These are phyloP conservation scores for Piloderma croceum DNA, from an alignment of 768 basidiomycete species.

Conservation along the genomic window DNA sequence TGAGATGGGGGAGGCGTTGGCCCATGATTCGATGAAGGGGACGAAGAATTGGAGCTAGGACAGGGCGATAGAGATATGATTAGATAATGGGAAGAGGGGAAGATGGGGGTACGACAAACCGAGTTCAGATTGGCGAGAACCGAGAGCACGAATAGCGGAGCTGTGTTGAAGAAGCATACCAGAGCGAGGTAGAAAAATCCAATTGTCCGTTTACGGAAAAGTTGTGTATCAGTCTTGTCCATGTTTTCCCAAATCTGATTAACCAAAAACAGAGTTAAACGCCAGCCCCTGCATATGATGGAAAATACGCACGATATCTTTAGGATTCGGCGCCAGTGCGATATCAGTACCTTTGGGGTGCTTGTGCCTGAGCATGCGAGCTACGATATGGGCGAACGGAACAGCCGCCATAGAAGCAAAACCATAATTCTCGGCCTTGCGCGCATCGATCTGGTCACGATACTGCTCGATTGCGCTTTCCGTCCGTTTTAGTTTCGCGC, in stretches of 20 bases:
- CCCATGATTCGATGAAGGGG: slow-evolving; percentile 71
- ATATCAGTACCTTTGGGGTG: slow-evolving; percentile 69
- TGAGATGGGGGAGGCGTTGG: slow-evolving; percentile 47
- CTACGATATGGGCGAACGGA: slow-evolving; percentile 84
- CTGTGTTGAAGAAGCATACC: slow-evolving; percentile 92
- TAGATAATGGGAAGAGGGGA: background rate
- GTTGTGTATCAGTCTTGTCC: slow-evolving; percentile 61
- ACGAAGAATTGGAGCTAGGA: slow-evolving; percentile 67
- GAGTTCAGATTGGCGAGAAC: slow-evolving; percentile 85
- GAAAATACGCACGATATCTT: slow-evolving; percentile 63
- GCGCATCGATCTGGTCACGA: slow-evolving; percentile 63
- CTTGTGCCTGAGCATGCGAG: slow-evolving; percentile 61
- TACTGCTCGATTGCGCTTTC: slow-evolving; percentile 71
- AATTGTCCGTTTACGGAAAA: slow-evolving; percentile 58
- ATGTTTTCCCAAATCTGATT: slow-evolving; percentile 86
- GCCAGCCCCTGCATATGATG: background rate
- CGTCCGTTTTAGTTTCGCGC: slow-evolving; percentile 49
- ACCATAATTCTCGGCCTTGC: slow-evolving; percentile 83
- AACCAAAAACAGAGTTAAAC: background rate
- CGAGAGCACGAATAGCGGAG: slow-evolving; percentile 87
- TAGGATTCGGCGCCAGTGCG: slow-evolving; percentile 78
- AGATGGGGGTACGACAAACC: slow-evolving; percentile 37
- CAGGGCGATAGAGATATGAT: slow-evolving; percentile 3
- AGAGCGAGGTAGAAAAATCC: slow-evolving; percentile 76
- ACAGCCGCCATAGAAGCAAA: slow-evolving; percentile 89